Conservation (phyloP, 1,284 basidiomycete species). For the Tilletia setariae region DNA sequence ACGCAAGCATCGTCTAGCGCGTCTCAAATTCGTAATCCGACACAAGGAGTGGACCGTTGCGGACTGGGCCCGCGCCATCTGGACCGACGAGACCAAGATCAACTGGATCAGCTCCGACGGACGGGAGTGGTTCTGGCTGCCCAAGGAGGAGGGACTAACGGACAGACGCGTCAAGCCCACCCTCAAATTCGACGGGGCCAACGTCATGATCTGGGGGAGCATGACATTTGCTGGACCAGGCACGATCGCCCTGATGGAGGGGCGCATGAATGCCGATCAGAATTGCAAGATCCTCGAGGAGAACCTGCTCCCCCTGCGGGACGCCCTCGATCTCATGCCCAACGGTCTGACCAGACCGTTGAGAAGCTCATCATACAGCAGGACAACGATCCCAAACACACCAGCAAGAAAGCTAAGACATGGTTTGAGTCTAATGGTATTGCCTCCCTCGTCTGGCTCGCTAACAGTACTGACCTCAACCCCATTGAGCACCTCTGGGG, state of each 20-base stretch:
- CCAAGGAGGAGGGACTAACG: not conserved
- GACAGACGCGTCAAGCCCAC: not conserved
- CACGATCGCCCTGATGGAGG: slow-evolving; percentile 20
- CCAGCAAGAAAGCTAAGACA: slow-evolving; percentile 17
- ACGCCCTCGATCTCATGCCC: slow-evolving; percentile 21
- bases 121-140: slow-evolving; percentile 12
- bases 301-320: slow-evolving; percentile 35
- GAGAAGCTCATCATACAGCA: slow-evolving; percentile 54
- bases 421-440: slow-evolving; percentile 47
- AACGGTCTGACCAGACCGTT: not conserved
- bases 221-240: slow-evolving; percentile 15
- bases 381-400: slow-evolving; percentile 54
- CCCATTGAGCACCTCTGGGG: slow-evolving; percentile 56
- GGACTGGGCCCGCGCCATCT: slow-evolving; percentile 22
- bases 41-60: slow-evolving; percentile 23
- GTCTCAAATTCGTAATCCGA: slow-evolving; percentile 17
- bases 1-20: not conserved
- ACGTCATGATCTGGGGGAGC: slow-evolving; percentile 26
- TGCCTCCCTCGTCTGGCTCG: slow-evolving; percentile 48
- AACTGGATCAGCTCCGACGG: slow-evolving; percentile 8
- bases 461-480: slow-evolving; percentile 56
- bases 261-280: slow-evolving; percentile 51
- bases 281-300: slow-evolving; percentile 53
- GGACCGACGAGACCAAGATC: slow-evolving; percentile 24
- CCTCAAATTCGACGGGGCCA: slow-evolving; percentile 20